Conservation (phyloP, 371 early-diverging fungal genomes). For the Apophysomyces trapeziformis region DNA sequence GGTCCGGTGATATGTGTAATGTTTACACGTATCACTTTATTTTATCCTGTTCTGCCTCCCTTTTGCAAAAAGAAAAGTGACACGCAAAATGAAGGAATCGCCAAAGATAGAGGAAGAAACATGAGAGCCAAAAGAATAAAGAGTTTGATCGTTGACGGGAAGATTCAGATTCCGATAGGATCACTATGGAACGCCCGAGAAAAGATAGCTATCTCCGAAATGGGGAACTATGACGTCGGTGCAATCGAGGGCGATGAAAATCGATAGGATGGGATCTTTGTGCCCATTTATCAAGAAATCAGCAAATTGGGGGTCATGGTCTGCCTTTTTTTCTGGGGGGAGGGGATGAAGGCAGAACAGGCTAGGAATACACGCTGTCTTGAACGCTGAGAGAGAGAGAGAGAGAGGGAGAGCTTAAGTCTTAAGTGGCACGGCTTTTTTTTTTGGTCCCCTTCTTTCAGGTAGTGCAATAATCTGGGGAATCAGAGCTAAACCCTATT, state of each 20-base stretch:
- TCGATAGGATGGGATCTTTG: not conserved
- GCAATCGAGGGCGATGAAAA: not conserved
- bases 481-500: not conserved
- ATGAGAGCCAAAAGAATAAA: no score
- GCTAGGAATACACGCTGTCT: no score
- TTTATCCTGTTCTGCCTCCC: no score
- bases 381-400: no score
- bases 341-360: no score
- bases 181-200: no score
- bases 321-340: no score
- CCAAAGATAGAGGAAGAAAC: no score
- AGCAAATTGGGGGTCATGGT: not conserved
- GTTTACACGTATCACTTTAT: no score
- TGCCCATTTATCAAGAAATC: not conserved
- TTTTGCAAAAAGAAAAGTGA: not conserved
- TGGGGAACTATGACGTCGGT: not conserved
- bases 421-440: not conserved
- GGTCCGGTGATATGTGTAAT: no score
- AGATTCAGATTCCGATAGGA: no score
- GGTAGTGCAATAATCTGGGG: slow-evolving; percentile 11
- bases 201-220: not conserved
- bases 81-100: not conserved
- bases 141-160: no score
- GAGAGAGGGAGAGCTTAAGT: not conserved
- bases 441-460: not conserved